Base-by-base conservation (phyloP, 2,329 filamentous ascomycete species). In the Sphaerostilbella broomeana region DNA sequence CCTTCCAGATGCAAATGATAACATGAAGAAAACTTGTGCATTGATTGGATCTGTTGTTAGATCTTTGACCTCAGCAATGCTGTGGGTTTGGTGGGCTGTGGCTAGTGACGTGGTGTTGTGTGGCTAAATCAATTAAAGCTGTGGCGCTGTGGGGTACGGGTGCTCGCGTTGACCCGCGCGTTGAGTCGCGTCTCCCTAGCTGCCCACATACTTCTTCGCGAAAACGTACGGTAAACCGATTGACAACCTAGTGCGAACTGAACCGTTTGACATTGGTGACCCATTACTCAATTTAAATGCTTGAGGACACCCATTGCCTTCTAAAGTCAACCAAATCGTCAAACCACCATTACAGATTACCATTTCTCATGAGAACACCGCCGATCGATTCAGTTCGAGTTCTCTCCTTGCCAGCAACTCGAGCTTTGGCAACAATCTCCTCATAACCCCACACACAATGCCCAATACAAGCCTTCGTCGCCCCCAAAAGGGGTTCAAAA, bases 401-500 rank as follows among this genome's bases (percentile, higher is more conserved):
- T 29, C 24, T 30, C 22, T 15, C 18, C 40, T 44, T 38, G 42
- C 27, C 42, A 38, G 13, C 32, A 16, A 25, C 27, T 35, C 27
- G 24, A 28, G 19, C 30, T 15, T n/a, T 31, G 39, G 25, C 13
- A 25, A 33, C 24, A 18, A 41, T 20, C 40, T 32, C 24, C 26
- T 30, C 36, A 21, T 31, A 30, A 37, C 44, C 57, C n/a, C n/a
- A n/a, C n/a, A n/a, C n/a, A 62, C 58, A 51, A 77, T 83, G 80
- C 64, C 77, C 32, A 79, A 77, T 60, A 79, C 74, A 32, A 67
- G 67, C 35, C 60, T 81, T 52, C 67, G 77, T 42, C 69, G 68
- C 54, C 79, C 79, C 31, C 71, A 78, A 56, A 79, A 80, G 59
- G 78, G 79, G 55, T 78, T 73, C 72, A 84, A 64, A 68, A 84